Evolutionary conservation across 2,329 filamentous ascomycete genomes (phyloP).

Genomic region (Xylaria polymorpha): DNA sequence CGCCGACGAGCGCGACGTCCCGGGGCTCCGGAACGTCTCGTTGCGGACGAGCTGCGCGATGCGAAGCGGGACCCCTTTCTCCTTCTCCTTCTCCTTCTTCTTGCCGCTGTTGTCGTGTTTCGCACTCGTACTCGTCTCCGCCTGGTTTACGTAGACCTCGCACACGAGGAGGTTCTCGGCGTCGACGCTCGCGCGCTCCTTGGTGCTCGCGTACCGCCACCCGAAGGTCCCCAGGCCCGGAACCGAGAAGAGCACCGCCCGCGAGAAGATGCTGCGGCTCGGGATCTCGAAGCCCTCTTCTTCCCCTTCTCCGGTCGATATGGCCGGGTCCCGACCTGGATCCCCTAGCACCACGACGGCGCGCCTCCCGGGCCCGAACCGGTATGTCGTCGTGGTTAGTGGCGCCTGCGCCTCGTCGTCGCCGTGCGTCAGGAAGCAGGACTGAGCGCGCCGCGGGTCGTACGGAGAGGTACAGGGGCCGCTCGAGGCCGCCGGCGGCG

Average conservation of each 20-base stretch:
- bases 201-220: conserved; percentile 31
- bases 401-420: conserved; percentile 45
- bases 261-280: conserved; percentile 52
- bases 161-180: conserved; percentile 62
- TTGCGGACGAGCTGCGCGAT: conserved; percentile 60
- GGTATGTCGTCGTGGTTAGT: conserved; percentile 59
- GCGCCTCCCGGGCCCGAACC: conserved; percentile 62
- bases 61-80: conserved; percentile 39
- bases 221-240: conserved; percentile 24
- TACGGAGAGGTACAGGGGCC: conserved; percentile 63
- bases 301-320: neutral
- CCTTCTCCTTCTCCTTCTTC: too few species aligned
- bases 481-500: conserved; percentile 51
- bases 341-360: conserved; percentile 56
- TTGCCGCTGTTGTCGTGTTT: neutral
- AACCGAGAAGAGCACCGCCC: conserved; percentile 28
- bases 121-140: too few species aligned
- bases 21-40: conserved; percentile 54
- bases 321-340: neutral
- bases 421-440: conserved; percentile 60
- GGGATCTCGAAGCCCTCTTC: conserved; percentile 46
- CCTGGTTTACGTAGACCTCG: conserved; percentile 55
- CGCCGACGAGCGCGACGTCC: conserved; percentile 53
- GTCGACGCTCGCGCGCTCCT: conserved; percentile 32
- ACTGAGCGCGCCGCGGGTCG: conserved; percentile 60